A percentile compares a stretch with the other conserved stretches of the same genome.
Conservation (phyloP, 495 filamentous ascomycete species). For the Daldinia loculata region DNA sequence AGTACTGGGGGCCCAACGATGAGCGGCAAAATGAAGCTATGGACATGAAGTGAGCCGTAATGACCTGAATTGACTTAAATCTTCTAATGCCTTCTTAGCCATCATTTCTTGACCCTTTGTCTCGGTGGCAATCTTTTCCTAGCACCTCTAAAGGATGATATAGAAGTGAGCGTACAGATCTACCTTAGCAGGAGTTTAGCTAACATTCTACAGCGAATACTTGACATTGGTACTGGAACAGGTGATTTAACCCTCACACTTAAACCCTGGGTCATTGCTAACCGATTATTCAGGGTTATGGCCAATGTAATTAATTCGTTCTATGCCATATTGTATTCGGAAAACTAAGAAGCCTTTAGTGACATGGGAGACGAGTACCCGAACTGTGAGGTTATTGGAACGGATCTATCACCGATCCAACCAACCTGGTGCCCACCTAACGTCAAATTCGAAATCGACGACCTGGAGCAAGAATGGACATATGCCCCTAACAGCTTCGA, state of each 20-base stretch:
- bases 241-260: constrained; percentile 34
- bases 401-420: constrained; percentile 70
- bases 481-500: constrained; percentile 60
- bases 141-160: constrained; percentile 63
- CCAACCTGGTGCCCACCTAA: constrained; percentile 63
- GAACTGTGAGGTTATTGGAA: constrained; percentile 64
- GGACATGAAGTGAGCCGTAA: constrained; percentile 50
- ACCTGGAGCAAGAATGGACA: constrained; percentile 57
- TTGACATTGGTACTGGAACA: constrained; percentile 74
- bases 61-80: neutral
- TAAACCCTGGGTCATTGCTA: neutral
- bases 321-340: neutral
- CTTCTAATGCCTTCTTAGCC: constrained; percentile 35
- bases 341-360: constrained; percentile 21
- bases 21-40: constrained; percentile 50
- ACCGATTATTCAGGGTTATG: constrained; percentile 30
- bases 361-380: constrained; percentile 61
- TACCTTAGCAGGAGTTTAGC: neutral
- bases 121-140: constrained; percentile 66
- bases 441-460: constrained; percentile 64
- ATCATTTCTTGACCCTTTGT: constrained; percentile 52
- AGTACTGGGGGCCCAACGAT: constrained; percentile 53
- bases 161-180: constrained; percentile 17
- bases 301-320: constrained; percentile 29
- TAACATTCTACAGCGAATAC: constrained; percentile 60